Evolutionary conservation across 768 basidiomycete species (phyloP), one percentile per base, ranked within the genome.

Genomic region (Tulasnella sp.): DNA sequence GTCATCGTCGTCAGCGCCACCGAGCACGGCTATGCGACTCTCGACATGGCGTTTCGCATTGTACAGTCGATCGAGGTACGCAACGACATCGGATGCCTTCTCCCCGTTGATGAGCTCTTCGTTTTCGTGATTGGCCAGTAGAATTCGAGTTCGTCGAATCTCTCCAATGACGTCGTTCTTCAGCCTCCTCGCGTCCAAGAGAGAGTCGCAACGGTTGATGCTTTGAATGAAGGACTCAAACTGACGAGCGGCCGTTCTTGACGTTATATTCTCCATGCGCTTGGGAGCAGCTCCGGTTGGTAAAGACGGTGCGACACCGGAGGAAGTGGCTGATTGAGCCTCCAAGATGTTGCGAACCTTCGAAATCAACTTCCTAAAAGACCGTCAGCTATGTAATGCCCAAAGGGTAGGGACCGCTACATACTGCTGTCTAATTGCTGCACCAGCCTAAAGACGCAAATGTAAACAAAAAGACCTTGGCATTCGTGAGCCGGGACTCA

Each of bases 131-230:
- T 90, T 90, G 22, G 90, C 92, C 22, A 94, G 84, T 36, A 90
- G 78, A 42, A 89, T 76, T 67, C 91, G 85, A 7, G 94, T 95
- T 76, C 88, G 84, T 73, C 96, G 81, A 52, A 96, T 92, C 81
- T 98, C 95, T n/a, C 92, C 87, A 74, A 90, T 88, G 40, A 99
- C 85, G 76, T 99, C 97, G 75, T 92, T 95, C 81, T 95, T 91
- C 42, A 98, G 80, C 29, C 95, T 84, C 70, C 94, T 85, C 3
- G 95, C 95, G 77, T 99, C 97, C 37, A 95, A 80, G 6, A 98
- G 82, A 4, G 90, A 95, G 12, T 90, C 90, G 76, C 89, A 89
- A 37, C 88, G 86, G 74, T 84, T 86, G 77, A 98, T 94, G 72
- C 94, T 92, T 37, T 88, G 86, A 67, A 98, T 81, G 79, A 98